Base-by-base conservation (phyloP, 202 grass and related monocot species). In the Saccharum hybrid region DNA sequence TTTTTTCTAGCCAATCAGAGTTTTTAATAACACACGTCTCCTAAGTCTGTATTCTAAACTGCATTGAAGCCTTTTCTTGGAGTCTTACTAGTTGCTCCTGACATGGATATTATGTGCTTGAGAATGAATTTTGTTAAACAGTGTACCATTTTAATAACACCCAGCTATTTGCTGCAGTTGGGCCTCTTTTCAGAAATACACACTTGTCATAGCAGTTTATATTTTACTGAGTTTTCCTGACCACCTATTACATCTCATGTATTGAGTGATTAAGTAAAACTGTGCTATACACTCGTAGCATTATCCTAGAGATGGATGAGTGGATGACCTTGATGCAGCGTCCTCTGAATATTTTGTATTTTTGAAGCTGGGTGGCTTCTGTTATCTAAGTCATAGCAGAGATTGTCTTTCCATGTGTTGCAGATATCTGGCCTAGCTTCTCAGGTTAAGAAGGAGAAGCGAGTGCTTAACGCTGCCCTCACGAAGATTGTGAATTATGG, bases 371-470 rank as follows among this genome's bases (percentile, higher is more conserved):
- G 56, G n/a, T 60, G 56, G 19, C 54, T 59, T 59, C 2, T 59
- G 54, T 59, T 0, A 11, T 60, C 16, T 33, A 10, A 75, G 26
- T 83, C 43, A 75, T 38, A 31, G 7, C 11, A 43, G 39, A 54
- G 43, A 37, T 83, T 19, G 6, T 69, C 42, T 71, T 10, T 72
- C 12, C 42, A 3, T 52, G 42, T 11, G 15, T 69, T 16, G 54
- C 81, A 90, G 88, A 87, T 90, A 15, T 87, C 84, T 38, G 81
- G 69, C 7, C 56, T 90, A 59, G 88, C 88, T 75, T 90, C 88
- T 23, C 88, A 90, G 76, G 84, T 87, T 49, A 87, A 76, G 70
- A 87, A 87, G 80, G 88, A 90, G 64, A 90, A 87, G 77, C 65
- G 71, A 57, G 23, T 70, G 34, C 77, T 89, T 76, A 84, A 89